These are phyloP conservation scores for Diaporthe australafricana DNA, from an alignment of 2,329 filamentous ascomycete species.

Conservation along the genomic window DNA sequence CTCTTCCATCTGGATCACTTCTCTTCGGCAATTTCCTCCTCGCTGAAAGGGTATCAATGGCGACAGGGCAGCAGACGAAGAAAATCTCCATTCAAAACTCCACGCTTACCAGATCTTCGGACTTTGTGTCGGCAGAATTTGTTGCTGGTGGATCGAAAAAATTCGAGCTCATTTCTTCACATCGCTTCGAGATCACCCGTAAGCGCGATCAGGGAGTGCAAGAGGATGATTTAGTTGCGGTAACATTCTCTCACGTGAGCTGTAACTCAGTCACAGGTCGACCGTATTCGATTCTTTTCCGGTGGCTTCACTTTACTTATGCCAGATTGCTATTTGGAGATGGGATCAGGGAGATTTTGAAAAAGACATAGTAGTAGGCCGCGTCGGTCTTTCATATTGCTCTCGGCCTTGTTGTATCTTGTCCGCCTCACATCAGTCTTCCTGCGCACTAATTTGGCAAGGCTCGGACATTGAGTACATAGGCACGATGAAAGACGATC, in stretches of 20 bases:
- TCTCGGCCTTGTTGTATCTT: neutral
- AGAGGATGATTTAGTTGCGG: neutral
- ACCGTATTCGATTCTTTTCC: neutral
- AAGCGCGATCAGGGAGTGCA: neutral
- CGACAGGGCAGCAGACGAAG: neutral
- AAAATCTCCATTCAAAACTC: neutral
- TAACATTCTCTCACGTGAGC: slow-evolving; percentile 22
- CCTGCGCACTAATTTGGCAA: neutral
- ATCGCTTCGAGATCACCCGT: slow-evolving; percentile 25
- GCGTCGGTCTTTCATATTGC: neutral
- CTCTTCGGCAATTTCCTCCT: slow-evolving; percentile 26
- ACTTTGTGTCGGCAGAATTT: neutral
- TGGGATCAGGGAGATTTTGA: slow-evolving; percentile 19
- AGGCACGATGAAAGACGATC: neutral
- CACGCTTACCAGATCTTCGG: neutral
- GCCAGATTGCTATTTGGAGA: slow-evolving; percentile 10
- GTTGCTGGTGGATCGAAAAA: neutral
- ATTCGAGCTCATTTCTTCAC: slow-evolving; percentile 12
- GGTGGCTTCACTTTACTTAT: neutral
- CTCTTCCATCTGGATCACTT: neutral
- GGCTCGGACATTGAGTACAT: too few species aligned
- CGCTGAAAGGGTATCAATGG: neutral
- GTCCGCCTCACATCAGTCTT: too few species aligned
- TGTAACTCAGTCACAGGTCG: slow-evolving; percentile 16
- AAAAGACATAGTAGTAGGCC: neutral